Conservation (phyloP, 495 filamentous ascomycete genomes). For the Platismatia glauca region DNA sequence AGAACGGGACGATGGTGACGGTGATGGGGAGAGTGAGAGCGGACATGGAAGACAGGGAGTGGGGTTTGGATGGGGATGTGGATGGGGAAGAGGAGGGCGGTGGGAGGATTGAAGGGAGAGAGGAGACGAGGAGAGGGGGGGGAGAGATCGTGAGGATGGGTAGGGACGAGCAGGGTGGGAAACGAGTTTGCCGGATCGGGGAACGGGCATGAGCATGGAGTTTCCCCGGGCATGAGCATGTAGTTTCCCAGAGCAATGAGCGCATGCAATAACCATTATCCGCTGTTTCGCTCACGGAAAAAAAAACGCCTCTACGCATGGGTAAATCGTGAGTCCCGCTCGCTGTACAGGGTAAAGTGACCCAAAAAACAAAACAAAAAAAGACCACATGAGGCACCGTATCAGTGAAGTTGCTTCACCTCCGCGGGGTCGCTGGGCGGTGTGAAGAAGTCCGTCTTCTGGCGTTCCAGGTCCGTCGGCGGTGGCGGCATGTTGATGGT, state of each 20-base stretch:
- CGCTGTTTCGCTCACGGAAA: neutral
- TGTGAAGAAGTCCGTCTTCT: conserved; percentile 20
- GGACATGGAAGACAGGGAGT: too few species aligned
- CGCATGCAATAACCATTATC: neutral
- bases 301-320: neutral
- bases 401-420: conserved; percentile 12
- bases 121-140: neutral
- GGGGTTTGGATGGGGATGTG: too few species aligned
- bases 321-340: neutral
- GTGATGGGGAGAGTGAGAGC: too few species aligned
- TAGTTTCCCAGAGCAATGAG: neutral
- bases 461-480: conserved; percentile 6
- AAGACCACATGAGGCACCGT: too few species aligned
- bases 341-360: neutral
- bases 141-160: neutral
- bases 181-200: too few species aligned
- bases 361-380: neutral
- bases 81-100: too few species aligned
- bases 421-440: conserved; percentile 19
- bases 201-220: too few species aligned
- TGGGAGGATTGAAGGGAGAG: neutral
- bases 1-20: too few species aligned
- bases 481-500: conserved; percentile 13
- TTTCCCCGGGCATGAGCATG: too few species aligned
- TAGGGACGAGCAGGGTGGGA: neutral